Conservation (phyloP, 2,329 filamentous ascomycete genomes). For the Fragosphaeria purpurea region DNA sequence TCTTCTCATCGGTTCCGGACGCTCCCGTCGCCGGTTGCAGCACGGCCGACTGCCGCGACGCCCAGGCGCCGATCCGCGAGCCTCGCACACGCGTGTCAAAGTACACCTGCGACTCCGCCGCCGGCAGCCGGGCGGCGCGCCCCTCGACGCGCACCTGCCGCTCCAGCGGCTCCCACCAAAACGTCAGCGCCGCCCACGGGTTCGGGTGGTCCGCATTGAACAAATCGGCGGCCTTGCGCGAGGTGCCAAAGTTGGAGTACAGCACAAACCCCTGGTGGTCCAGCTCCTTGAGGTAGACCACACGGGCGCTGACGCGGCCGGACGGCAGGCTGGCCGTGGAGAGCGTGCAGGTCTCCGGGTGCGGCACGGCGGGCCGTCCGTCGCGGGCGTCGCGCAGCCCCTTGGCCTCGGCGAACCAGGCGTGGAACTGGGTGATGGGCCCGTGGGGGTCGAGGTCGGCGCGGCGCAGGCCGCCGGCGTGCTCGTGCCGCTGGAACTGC, state of each 20-base stretch:
- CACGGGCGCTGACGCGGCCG: constrained; percentile 72
- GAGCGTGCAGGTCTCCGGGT: constrained; percentile 82
- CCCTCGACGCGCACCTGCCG: constrained; percentile 89
- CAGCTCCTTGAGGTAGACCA: constrained; percentile 94
- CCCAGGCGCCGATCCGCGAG: constrained; percentile 83
- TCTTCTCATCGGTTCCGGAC: constrained; percentile 17
- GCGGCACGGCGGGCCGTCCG: too few relatives aligned
- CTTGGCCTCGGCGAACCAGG: constrained; percentile 74
- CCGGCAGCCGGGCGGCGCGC: constrained; percentile 50
- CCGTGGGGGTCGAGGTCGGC: constrained; percentile 48
- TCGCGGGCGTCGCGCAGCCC: constrained; percentile 12
- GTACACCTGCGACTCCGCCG: constrained; percentile 62
- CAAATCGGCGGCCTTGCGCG: constrained; percentile 57
- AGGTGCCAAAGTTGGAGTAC: constrained; percentile 86
- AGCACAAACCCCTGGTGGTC: constrained; percentile 76
- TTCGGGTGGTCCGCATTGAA: constrained; percentile 39
- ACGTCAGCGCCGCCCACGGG: constrained; percentile 70
- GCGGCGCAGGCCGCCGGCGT: constrained; percentile 45
- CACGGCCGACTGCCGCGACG: constrained; percentile 76
- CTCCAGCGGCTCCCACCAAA: constrained; percentile 82
- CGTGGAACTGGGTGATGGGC: constrained; percentile 77
- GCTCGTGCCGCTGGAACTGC: constrained; percentile 55
- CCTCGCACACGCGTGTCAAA: constrained; percentile 64
- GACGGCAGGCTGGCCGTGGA: constrained; percentile 76
- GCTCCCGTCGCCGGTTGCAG: constrained; percentile 34